Percentiles rank a stretch among this genome's conserved stretches.
Conservation (phyloP, 192 early-diverging fungal species). For the Entrophospora sp. region DNA sequence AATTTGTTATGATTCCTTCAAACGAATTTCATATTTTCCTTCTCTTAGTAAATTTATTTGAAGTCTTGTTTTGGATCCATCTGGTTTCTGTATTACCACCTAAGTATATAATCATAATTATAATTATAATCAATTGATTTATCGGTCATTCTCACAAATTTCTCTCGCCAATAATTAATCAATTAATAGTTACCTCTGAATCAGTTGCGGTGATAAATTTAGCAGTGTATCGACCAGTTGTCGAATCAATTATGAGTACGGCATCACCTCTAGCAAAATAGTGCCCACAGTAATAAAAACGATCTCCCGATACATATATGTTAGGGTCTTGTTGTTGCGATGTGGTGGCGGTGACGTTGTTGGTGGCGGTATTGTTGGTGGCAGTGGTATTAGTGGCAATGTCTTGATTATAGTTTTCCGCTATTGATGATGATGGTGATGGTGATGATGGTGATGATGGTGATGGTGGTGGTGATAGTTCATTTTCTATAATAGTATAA, state of each 20-base stretch:
- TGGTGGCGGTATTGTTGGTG: background rate
- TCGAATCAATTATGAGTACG: conserved; percentile 16
- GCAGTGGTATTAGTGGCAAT: background rate
- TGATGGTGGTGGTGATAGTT: background rate
- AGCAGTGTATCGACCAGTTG: conserved; percentile 14
- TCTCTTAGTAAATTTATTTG: conserved; percentile 13
- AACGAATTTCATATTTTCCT: conserved; percentile 16
- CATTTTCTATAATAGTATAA: background rate
- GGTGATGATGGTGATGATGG: background rate
- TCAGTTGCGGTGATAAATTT: conserved; percentile 10
- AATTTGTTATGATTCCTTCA: conserved; percentile 20
- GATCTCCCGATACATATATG: background rate
- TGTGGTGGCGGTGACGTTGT: background rate
- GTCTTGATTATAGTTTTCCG: background rate
- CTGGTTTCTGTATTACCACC: conserved; percentile 15
- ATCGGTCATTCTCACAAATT: no score
- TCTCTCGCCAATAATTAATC: no score
- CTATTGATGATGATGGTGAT: background rate
- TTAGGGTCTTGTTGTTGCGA: background rate
- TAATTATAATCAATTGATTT: no score
- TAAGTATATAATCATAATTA: no score
- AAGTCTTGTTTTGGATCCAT: conserved; percentile 17
- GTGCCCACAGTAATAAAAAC: background rate
- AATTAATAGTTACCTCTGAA: conserved; percentile 15
- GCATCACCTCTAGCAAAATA: background rate